Evolutionary conservation across 2,329 filamentous ascomycete genomes (phyloP).

Genomic region (Magnaporthiopsis poae): DNA sequence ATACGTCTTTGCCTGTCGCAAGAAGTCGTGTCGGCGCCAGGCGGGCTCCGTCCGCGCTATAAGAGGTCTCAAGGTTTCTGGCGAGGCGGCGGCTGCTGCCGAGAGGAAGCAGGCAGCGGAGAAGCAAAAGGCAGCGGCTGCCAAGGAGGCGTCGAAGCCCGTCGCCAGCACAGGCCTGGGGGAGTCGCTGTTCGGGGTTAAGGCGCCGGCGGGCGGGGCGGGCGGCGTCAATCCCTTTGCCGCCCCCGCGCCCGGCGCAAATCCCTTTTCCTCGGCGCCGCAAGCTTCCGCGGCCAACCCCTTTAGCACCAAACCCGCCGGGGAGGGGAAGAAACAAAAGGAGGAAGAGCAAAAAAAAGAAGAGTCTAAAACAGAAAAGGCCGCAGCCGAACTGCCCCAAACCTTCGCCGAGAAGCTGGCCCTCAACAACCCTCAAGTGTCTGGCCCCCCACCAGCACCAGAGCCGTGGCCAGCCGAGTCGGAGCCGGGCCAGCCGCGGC

Average conservation of each 20-base stretch:
- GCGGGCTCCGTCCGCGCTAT: conserved; percentile 71
- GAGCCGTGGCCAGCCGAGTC: conserved; percentile 68
- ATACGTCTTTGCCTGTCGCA: conserved; percentile 75
- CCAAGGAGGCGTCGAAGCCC: conserved; percentile 22
- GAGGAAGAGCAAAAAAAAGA: conserved; percentile 27
- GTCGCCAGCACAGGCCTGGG: conserved; percentile 42
- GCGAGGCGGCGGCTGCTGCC: conserved; percentile 25
- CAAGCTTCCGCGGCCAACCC: conserved; percentile 13
- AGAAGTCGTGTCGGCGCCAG: conserved; percentile 70
- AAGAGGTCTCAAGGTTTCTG: conserved; percentile 53
- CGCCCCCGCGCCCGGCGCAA: conserved; percentile 9
- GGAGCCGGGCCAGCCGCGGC: conserved; percentile 43
- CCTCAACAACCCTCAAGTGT: conserved; percentile 47
- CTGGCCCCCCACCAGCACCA: conserved; percentile 30
- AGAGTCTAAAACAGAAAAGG: conserved; percentile 19
- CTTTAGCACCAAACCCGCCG: conserved; percentile 14
- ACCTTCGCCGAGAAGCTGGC: conserved; percentile 68
- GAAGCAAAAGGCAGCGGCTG: conserved; percentile 23
- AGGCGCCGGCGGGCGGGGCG: conserved; percentile 30
- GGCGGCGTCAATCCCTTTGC: conserved; percentile 44
- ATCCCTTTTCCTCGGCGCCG: conserved; percentile 22
- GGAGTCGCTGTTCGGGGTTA: conserved; percentile 60
- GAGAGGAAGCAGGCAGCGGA: conserved; percentile 24
- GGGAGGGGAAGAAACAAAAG: conserved; percentile 7
- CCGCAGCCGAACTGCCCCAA: conserved; percentile 36